Evolutionary conservation across 2,329 filamentous ascomycete genomes (phyloP).

Genomic region (Botrytis elliptica): DNA sequence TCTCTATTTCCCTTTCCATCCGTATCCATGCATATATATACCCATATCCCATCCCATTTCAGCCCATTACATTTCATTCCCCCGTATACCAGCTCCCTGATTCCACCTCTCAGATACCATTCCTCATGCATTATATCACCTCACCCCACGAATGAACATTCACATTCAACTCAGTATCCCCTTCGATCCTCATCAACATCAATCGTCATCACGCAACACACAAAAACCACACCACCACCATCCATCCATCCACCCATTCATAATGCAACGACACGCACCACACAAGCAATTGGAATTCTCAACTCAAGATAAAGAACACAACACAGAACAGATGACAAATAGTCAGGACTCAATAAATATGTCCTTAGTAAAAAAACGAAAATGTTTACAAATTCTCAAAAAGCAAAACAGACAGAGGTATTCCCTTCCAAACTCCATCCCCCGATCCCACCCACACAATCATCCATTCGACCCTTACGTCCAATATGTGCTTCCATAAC

Average conservation of each 20-base stretch:
- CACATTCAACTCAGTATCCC: neutral
- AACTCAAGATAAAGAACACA: neutral
- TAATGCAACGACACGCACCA: slow-evolving; percentile 11
- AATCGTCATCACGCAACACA: neutral
- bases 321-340: neutral
- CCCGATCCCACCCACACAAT: neutral
- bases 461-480: neutral
- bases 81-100: neutral
- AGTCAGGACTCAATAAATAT: neutral
- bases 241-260: neutral
- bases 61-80: neutral
- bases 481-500: neutral
- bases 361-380: neutral
- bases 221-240: neutral
- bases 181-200: neutral
- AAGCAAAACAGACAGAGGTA: neutral
- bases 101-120: neutral
- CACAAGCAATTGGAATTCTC: neutral
- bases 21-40: neutral
- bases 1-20: neutral
- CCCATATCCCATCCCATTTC: neutral
- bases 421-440: slow-evolving; percentile 11
- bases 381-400: neutral
- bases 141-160: neutral
- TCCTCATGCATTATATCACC: neutral